Evolutionary conservation across 441 rosid genomes (phyloP).

Genomic region (Euphorbia corollata): DNA sequence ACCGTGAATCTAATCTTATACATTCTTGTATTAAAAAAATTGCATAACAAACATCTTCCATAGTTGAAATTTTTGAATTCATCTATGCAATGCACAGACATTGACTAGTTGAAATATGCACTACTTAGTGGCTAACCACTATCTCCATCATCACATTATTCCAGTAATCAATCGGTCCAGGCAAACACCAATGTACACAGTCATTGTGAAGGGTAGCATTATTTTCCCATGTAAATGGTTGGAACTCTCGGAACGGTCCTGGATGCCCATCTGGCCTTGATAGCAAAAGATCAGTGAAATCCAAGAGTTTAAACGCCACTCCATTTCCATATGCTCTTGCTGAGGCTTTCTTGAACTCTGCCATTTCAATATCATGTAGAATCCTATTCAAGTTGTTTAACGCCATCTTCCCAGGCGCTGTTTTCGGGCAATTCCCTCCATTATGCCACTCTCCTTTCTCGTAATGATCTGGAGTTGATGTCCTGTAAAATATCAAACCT

Average conservation of each 20-base stretch:
- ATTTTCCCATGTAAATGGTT: slow-evolving; percentile 54
- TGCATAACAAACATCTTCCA: background rate
- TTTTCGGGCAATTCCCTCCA: slow-evolving; percentile 65
- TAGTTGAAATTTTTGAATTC: background rate
- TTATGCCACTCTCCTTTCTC: slow-evolving; percentile 90
- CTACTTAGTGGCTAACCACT: slow-evolving; percentile 36
- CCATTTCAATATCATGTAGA: slow-evolving; percentile 47
- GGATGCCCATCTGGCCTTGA: slow-evolving; percentile 91
- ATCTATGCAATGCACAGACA: background rate
- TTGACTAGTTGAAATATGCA: background rate
- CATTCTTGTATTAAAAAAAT: no score
- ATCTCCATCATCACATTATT: slow-evolving; percentile 81
- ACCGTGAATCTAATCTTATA: background rate
- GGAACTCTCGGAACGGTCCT: slow-evolving; percentile 60
- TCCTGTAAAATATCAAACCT: slow-evolving; percentile 57
- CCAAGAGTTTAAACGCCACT: slow-evolving; percentile 60
- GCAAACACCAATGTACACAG: slow-evolving; percentile 94
- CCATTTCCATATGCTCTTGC: slow-evolving; percentile 35
- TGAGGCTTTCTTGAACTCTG: slow-evolving; percentile 45
- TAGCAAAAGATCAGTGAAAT: slow-evolving; percentile 55
- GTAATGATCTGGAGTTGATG: slow-evolving; percentile 86
- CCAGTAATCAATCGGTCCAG: slow-evolving; percentile 81
- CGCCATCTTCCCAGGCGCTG: slow-evolving; percentile 40
- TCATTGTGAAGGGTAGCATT: slow-evolving; percentile 70
- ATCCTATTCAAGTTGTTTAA: slow-evolving; percentile 52